Evolutionary conservation across 1,284 basidiomycete genomes (phyloP).

Genomic region (Chalciporus sp.): DNA sequence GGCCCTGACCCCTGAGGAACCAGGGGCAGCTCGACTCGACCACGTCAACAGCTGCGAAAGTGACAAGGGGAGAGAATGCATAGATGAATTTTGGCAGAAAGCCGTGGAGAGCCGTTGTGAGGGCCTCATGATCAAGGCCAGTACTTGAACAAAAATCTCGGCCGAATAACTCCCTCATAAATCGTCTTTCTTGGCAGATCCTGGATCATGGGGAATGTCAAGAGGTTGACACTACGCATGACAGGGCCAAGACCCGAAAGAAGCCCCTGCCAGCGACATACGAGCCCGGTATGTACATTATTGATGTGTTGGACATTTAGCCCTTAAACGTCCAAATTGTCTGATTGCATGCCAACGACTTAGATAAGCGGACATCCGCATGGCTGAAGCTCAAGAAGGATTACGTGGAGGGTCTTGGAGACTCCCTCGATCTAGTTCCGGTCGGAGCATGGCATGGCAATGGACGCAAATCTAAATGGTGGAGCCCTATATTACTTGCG

Average conservation of each 20-base stretch:
- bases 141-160: slow-evolving; percentile 20
- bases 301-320: not conserved
- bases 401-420: slow-evolving; percentile 66
- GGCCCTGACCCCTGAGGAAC: slow-evolving; percentile 47
- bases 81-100: slow-evolving; percentile 80
- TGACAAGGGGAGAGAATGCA: slow-evolving; percentile 57
- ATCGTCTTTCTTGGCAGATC: slow-evolving; percentile 43
- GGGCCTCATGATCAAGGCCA: slow-evolving; percentile 92
- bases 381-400: slow-evolving; percentile 89
- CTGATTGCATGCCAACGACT: not conserved
- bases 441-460: slow-evolving; percentile 90
- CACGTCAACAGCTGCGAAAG: slow-evolving; percentile 84
- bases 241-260: slow-evolving; percentile 48
- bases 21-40: slow-evolving; percentile 65
- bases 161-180: slow-evolving; percentile 6
- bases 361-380: slow-evolving; percentile 74
- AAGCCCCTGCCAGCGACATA: slow-evolving; percentile 88
- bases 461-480: slow-evolving; percentile 92
- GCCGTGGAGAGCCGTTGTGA: slow-evolving; percentile 86
- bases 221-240: slow-evolving; percentile 30
- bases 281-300: slow-evolving; percentile 64
- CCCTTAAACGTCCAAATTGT: not conserved
- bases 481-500: slow-evolving; percentile 89
- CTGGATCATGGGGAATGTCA: slow-evolving; percentile 55
- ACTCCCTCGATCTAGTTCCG: slow-evolving; percentile 69